Percentiles rank a stretch among this genome's conserved stretches.
These are phyloP conservation scores for Eimeria acervulina DNA, from an alignment of 169 alveolate genomes.

Conservation along the genomic window DNA sequence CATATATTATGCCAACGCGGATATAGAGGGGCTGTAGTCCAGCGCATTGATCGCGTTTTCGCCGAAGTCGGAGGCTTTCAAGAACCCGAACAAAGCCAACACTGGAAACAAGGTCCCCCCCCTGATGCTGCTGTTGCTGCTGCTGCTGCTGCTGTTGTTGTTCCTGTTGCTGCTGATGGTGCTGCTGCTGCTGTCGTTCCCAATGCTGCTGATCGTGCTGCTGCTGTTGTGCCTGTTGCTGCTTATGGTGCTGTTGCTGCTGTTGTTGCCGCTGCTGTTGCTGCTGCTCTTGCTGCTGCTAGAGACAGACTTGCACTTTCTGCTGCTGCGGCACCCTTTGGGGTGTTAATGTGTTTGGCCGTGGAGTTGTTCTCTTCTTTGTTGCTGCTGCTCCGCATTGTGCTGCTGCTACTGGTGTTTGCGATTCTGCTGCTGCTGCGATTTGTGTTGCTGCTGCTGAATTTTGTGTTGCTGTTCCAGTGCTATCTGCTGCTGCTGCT, in stretches of 20 bases:
- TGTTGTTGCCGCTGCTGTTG: conserved; percentile 26
- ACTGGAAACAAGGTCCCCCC: conserved; percentile 70
- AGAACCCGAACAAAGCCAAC: conserved; percentile 61
- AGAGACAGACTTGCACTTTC: not conserved
- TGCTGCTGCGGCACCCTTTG: conserved; percentile 19
- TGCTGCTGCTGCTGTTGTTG: conserved; percentile 3
- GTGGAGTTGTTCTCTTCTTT: no score
- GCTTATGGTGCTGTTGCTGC: not conserved
- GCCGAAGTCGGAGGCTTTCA: conserved; percentile 80
- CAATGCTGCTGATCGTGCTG: not conserved
- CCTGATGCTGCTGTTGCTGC: conserved; percentile 30
- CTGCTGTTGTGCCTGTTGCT: not conserved
- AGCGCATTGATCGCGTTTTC: conserved; percentile 73
- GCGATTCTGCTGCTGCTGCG: not conserved
- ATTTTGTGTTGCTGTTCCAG: not conserved
- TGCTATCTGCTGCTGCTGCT: not conserved
- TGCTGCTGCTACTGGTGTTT: not conserved
- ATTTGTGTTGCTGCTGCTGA: not conserved
- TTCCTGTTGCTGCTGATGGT: conserved; percentile 6
- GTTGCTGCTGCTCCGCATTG: conserved; percentile 27
- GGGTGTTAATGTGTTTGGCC: no score
- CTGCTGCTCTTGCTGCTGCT: not conserved
- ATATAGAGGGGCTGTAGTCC: conserved; percentile 63
- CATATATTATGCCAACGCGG: conserved; percentile 87
- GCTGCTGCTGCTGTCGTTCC: not conserved